Evolutionary conservation across 148 eudicot genomes (phyloP).

Genomic region (Nyssa sinensis): DNA sequence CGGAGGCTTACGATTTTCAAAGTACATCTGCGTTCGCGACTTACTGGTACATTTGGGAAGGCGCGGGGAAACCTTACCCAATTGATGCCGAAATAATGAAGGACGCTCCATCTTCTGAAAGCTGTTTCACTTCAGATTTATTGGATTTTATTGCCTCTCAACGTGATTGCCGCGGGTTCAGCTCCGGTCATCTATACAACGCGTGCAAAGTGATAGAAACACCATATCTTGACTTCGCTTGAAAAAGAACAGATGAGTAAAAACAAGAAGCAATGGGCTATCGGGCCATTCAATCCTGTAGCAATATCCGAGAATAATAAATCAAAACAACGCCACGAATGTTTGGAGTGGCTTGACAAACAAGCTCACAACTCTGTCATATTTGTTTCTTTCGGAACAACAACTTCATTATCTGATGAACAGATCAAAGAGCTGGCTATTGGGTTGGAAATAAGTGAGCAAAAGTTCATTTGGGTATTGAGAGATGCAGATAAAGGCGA

Average conservation of each 20-base stretch:
- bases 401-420: conserved; percentile 11
- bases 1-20: conserved; percentile 36
- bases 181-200: conserved; percentile 42
- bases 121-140: conserved; percentile 28
- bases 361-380: conserved; percentile 24
- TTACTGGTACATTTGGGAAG: conserved; percentile 10
- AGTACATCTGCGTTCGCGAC: conserved; percentile 23
- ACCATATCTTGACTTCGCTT: conserved; percentile 29
- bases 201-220: conserved; percentile 36
- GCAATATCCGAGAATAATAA: background rate
- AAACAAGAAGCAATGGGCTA: conserved; percentile 22
- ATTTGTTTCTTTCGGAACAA: conserved; percentile 26
- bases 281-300: conserved; percentile 39
- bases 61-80: conserved; percentile 24
- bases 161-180: background rate
- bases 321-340: conserved; percentile 7
- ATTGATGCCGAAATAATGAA: conserved; percentile 7
- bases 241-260: conserved; percentile 17
- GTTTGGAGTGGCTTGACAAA: conserved; percentile 30
- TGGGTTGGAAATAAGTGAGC: conserved; percentile 21
- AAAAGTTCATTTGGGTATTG: conserved; percentile 31
- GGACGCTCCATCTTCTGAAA: conserved; percentile 29
- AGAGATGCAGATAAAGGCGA: conserved; percentile 26
- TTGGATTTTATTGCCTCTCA: conserved; percentile 16
- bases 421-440: conserved; percentile 19